Evolutionary conservation across 2,329 filamentous ascomycete species (phyloP).

Genomic region (Cladosporium sp.): DNA sequence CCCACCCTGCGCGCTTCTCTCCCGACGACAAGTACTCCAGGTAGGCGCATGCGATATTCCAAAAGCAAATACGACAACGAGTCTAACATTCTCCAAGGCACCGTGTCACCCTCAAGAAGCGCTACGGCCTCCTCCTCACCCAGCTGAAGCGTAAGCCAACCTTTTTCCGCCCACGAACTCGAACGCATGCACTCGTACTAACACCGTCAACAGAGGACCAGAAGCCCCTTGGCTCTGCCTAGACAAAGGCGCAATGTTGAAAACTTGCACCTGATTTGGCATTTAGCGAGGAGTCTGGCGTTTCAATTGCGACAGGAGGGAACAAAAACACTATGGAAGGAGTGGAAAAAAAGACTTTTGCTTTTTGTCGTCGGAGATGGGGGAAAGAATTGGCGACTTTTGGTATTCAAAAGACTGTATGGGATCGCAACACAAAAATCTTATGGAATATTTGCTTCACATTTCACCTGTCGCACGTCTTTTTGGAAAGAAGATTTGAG

Average conservation of each 20-base stretch:
- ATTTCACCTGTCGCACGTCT: no score
- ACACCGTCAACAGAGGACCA: slow-evolving; percentile 35
- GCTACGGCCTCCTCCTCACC: slow-evolving; percentile 82
- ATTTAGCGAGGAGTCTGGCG: slow-evolving; percentile 27
- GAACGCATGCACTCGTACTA: not conserved
- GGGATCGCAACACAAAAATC: no score
- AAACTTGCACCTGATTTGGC: slow-evolving; percentile 7
- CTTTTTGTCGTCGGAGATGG: no score
- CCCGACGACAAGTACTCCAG: slow-evolving; percentile 97
- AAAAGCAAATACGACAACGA: not conserved
- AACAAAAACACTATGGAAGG: not conserved
- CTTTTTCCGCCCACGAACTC: not conserved
- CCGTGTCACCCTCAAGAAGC: slow-evolving; percentile 88
- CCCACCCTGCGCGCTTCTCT: slow-evolving; percentile 92
- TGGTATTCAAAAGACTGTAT: no score
- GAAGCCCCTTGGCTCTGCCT: slow-evolving; percentile 40
- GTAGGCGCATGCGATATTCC: slow-evolving; percentile 34
- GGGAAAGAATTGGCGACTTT: no score
- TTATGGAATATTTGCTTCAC: no score
- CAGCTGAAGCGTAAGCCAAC: slow-evolving; percentile 53
- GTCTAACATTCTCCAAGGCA: slow-evolving; percentile 52
- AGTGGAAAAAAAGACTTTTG: no score
- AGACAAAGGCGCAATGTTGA: slow-evolving; percentile 3
- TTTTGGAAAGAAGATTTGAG: no score
- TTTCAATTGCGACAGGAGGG: slow-evolving; percentile 10